Evolutionary conservation across 352 stramenopile species (phyloP).

Genomic region (Pythium guiyangense): DNA sequence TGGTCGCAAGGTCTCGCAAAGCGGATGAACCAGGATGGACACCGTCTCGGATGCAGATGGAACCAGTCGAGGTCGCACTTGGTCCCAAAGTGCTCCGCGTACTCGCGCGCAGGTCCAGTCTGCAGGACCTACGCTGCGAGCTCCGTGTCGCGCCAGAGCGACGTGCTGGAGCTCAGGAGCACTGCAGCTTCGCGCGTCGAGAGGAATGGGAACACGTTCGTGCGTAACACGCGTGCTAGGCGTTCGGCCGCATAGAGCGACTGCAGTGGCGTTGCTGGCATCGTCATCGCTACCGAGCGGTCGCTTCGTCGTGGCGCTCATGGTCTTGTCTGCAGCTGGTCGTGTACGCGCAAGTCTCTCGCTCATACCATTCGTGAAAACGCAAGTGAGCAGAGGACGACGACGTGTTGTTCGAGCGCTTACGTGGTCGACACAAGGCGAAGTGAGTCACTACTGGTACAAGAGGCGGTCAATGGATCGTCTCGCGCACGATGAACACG

Average conservation of each 20-base stretch:
- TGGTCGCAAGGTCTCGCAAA: not conserved
- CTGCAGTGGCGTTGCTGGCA: not conserved
- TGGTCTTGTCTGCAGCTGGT: too few relatives aligned
- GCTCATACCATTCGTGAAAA: too few relatives aligned
- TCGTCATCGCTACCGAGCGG: too few relatives aligned
- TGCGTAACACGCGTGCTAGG: slow-evolving; percentile 2
- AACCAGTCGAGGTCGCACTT: not conserved
- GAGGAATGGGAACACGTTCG: slow-evolving; percentile 4
- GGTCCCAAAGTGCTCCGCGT: not conserved
- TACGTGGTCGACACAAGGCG: too few relatives aligned
- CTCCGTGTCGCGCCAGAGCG: not conserved
- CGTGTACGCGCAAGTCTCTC: too few relatives aligned
- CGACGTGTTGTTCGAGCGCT: too few relatives aligned
- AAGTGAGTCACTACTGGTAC: too few relatives aligned
- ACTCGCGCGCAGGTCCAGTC: not conserved
- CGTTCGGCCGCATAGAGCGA: not conserved
- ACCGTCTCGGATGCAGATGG: not conserved
- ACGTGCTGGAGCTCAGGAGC: not conserved
- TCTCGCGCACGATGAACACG: too few relatives aligned
- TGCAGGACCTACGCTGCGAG: not conserved
- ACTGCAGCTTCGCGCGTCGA: not conserved
- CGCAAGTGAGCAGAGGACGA: too few relatives aligned
- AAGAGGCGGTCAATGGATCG: too few relatives aligned
- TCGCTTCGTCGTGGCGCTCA: too few relatives aligned
- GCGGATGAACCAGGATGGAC: not conserved